Conservation (phyloP, 2,329 filamentous ascomycete genomes). For the Ilyonectria robusta region DNA sequence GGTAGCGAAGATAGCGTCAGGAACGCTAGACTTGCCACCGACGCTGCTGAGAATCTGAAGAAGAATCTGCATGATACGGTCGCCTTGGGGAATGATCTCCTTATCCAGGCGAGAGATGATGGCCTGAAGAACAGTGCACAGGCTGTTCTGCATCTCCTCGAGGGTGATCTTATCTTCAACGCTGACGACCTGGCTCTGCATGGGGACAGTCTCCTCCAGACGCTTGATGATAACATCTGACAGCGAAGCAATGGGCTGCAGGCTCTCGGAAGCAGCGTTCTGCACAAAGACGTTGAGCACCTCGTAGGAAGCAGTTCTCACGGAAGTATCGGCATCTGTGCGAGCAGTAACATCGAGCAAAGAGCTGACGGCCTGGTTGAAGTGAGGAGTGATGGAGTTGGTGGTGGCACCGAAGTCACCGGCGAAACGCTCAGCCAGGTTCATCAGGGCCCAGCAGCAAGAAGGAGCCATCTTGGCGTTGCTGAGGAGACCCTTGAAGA, state of each 20-base stretch:
- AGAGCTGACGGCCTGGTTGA: slow-evolving; percentile 90
- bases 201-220: slow-evolving; percentile 88
- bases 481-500: slow-evolving; percentile 91
- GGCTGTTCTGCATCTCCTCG: slow-evolving; percentile 97
- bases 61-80: slow-evolving; percentile 92
- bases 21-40: slow-evolving; percentile 90
- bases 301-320: slow-evolving; percentile 96
- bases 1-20: slow-evolving; percentile 92
- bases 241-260: slow-evolving; percentile 83
- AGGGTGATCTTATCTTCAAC: slow-evolving; percentile 96
- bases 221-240: slow-evolving; percentile 92
- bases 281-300: slow-evolving; percentile 95
- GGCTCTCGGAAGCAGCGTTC: slow-evolving; percentile 89
- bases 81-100: slow-evolving; percentile 90
- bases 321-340: slow-evolving; percentile 85
- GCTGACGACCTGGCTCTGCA: slow-evolving; percentile 95
- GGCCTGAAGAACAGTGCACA: slow-evolving; percentile 90
- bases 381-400: slow-evolving; percentile 92
- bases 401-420: slow-evolving; percentile 82
- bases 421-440: slow-evolving; percentile 94
- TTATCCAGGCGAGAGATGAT: slow-evolving; percentile 93
- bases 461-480: slow-evolving; percentile 97
- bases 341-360: slow-evolving; percentile 89
- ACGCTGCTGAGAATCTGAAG: slow-evolving; percentile 85
- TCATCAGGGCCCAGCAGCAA: slow-evolving; percentile 99